phyloP scores from a whole-genome alignment of 2,329 filamentous ascomycete genomes.

The Tolypocladium nubicola region DNA sequence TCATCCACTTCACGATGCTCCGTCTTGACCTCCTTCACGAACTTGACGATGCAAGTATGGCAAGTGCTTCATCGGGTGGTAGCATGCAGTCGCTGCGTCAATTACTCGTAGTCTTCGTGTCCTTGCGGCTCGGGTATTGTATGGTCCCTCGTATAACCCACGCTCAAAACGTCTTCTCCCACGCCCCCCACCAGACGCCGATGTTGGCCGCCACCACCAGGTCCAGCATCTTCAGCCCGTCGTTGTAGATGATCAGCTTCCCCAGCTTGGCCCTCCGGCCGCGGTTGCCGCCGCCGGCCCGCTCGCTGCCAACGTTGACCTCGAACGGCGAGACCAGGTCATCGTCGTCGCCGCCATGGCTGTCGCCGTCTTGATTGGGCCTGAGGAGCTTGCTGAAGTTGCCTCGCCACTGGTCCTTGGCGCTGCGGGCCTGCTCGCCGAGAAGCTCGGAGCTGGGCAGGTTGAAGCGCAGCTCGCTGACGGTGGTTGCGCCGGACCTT shows the following conservation, averaged over 20 bases:
- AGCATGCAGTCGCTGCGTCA: not conserved
- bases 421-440: conserved; percentile 19
- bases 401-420: conserved; percentile 26
- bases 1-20: too few relatives aligned
- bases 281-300: conserved; percentile 73
- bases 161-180: conserved; percentile 45
- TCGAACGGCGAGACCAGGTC: conserved; percentile 43
- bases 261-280: conserved; percentile 87
- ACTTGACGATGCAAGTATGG: not conserved
- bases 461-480: conserved; percentile 88
- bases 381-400: conserved; percentile 32
- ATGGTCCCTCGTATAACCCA: not conserved
- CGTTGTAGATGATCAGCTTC: conserved; percentile 81
- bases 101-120: not conserved
- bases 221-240: conserved; percentile 93
- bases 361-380: conserved; percentile 15
- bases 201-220: conserved; percentile 84
- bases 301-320: conserved; percentile 68
- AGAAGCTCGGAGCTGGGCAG: conserved; percentile 52
- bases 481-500: conserved; percentile 26
- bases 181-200: conserved; percentile 87
- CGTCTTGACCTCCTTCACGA: too few relatives aligned
- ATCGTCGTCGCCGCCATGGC: conserved; percentile 19
- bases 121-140: not conserved
- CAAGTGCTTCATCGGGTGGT: not conserved